These are phyloP conservation scores for Rhizophagus sp. DNA, from an alignment of 192 early-diverging fungal species.

Conservation along the genomic window DNA sequence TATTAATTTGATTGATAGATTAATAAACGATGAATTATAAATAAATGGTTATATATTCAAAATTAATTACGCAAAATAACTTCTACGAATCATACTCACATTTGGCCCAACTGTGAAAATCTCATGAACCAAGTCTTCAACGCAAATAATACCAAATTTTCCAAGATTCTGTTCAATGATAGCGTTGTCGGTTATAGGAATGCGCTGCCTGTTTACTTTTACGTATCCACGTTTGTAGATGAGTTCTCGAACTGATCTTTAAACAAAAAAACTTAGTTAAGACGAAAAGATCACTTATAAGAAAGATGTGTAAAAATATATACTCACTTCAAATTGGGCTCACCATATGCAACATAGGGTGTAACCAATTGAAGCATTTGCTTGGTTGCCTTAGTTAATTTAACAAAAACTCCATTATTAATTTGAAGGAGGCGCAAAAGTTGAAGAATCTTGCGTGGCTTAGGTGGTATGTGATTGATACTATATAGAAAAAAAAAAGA, in stretches of 20 bases:
- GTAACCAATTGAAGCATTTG: constrained; percentile 97
- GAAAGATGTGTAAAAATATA: not conserved
- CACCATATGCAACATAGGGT: constrained; percentile 93
- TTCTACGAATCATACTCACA: constrained; percentile 32
- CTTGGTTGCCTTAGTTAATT: constrained; percentile 93
- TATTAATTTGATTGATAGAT: constrained; percentile 26
- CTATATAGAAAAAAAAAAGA: constrained; percentile 32
- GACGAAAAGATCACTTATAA: too few species aligned
- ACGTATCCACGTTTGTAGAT: constrained; percentile 99
- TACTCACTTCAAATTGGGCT: constrained; percentile 91
- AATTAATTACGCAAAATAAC: not conserved
- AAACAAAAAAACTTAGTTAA: not conserved
- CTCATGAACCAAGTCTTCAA: constrained; percentile 99
- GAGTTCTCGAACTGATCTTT: constrained; percentile 84
- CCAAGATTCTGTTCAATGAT: constrained; percentile 92
- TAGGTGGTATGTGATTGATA: constrained; percentile 99
- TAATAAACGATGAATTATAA: not conserved
- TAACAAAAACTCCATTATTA: constrained; percentile 98
- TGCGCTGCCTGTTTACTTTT: constrained; percentile 97
- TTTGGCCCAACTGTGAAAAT: constrained; percentile 97
- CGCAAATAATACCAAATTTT: constrained; percentile 93
- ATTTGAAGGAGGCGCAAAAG: constrained; percentile 98
- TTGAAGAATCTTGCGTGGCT: constrained; percentile 99
- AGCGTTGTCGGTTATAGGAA: constrained; percentile 95
- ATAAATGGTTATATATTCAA: not conserved